These are phyloP conservation scores for Mollisiaceae sp. DNA, from an alignment of 2,329 filamentous ascomycete species.

Conservation along the genomic window DNA sequence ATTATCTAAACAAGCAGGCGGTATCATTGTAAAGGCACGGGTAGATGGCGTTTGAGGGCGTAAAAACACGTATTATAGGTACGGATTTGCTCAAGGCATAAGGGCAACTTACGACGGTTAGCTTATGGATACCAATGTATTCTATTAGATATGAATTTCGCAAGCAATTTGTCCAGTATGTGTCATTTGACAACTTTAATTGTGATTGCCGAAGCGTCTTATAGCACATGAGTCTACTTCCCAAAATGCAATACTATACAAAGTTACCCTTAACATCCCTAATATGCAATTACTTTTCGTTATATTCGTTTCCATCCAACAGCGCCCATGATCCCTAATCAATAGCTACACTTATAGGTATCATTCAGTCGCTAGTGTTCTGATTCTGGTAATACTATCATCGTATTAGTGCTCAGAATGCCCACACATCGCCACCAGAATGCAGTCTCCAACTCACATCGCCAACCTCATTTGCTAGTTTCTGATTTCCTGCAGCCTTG, in stretches of 20 bases:
- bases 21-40: slow-evolving; percentile 20
- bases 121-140: neutral
- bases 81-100: slow-evolving; percentile 11
- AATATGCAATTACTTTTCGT: slow-evolving; percentile 4
- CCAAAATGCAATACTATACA: slow-evolving; percentile 8
- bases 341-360: neutral
- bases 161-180: neutral
- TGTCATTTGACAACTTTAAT: neutral
- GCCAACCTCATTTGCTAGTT: slow-evolving; percentile 47
- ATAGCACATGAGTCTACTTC: neutral
- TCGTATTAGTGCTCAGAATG: slow-evolving; percentile 37
- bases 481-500: slow-evolving; percentile 34
- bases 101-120: neutral
- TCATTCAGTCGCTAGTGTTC: slow-evolving; percentile 27
- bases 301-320: neutral
- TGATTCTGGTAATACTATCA: slow-evolving; percentile 39
- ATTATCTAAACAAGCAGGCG: slow-evolving; percentile 9
- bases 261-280: neutral
- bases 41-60: slow-evolving; percentile 13
- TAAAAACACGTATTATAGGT: slow-evolving; percentile 7
- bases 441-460: slow-evolving; percentile 44
- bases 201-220: neutral
- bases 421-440: slow-evolving; percentile 29
- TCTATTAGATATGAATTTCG: neutral
- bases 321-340: neutral